Evolutionary conservation across 345 rosid genomes (phyloP).

Genomic region (Stellera chamaejasme): DNA sequence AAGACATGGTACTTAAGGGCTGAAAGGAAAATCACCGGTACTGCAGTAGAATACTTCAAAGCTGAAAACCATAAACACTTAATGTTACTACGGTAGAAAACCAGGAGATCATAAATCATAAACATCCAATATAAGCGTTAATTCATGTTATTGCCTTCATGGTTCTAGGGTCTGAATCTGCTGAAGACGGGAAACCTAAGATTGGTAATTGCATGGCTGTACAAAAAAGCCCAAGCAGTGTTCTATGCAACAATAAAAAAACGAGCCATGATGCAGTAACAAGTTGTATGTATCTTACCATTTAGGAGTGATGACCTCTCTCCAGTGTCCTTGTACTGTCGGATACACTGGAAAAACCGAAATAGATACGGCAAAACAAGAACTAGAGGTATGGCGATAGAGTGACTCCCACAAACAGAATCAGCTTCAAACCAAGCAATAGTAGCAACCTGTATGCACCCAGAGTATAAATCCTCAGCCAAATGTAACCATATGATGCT

Average conservation of each 20-base stretch:
- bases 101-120: background rate
- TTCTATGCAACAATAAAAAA: too few species aligned
- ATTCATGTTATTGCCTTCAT: too few species aligned
- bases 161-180: too few species aligned
- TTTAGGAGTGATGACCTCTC: slow-evolving; percentile 71
- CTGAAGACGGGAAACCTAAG: too few species aligned
- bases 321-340: slow-evolving; percentile 81
- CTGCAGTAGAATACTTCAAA: slow-evolving; percentile 78
- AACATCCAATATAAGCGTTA: background rate
- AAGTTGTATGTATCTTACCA: slow-evolving; percentile 34
- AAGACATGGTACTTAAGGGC: slow-evolving; percentile 86
- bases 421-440: slow-evolving; percentile 99
- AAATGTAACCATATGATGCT: slow-evolving; percentile 1
- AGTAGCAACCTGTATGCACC: slow-evolving; percentile 77
- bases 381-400: slow-evolving; percentile 84
- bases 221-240: too few species aligned
- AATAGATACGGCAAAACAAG: slow-evolving; percentile 89
- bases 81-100: slow-evolving; percentile 12
- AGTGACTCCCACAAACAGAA: slow-evolving; percentile 96
- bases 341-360: slow-evolving; percentile 84
- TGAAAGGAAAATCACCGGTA: slow-evolving; percentile 91
- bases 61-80: slow-evolving; percentile 53
- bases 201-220: too few species aligned
- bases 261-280: background rate
- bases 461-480: slow-evolving; percentile 13